Percentiles rank a stretch among this genome's conserved stretches.
phyloP scores from a whole-genome alignment of 345 rosid species.

The Salix viminalis region DNA sequence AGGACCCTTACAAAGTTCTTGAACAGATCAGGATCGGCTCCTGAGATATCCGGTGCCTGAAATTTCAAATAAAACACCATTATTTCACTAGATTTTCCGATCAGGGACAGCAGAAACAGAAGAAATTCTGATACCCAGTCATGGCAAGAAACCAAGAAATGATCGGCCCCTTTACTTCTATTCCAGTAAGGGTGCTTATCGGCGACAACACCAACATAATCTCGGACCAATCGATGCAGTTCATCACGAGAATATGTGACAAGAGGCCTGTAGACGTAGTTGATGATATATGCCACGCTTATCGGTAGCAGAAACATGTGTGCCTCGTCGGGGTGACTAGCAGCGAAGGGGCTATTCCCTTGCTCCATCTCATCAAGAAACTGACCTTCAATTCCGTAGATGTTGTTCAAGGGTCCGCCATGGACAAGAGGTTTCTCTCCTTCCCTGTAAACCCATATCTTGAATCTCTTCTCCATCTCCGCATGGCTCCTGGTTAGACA shows the following conservation, averaged over 20 bases:
- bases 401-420: constrained; percentile 39
- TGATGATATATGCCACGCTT: constrained; percentile 37
- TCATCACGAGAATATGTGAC: constrained; percentile 27
- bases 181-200: constrained; percentile 56
- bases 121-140: constrained; percentile 44
- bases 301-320: constrained; percentile 50
- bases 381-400: constrained; percentile 55
- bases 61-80: background rate
- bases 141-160: constrained; percentile 61
- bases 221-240: constrained; percentile 32
- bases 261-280: constrained; percentile 40
- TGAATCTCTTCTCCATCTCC: constrained; percentile 57
- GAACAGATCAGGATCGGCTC: constrained; percentile 40
- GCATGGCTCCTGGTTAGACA: constrained; percentile 43
- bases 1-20: constrained; percentile 57
- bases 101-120: background rate
- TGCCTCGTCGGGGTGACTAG: constrained; percentile 48
- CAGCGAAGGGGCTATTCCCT: constrained; percentile 27
- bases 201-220: constrained; percentile 36
- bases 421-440: constrained; percentile 56
- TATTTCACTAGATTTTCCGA: background rate
- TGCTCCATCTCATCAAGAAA: constrained; percentile 54
- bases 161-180: constrained; percentile 55
- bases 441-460: constrained; percentile 55
- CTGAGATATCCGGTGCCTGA: constrained; percentile 67